These are phyloP conservation scores for Lipomyces spencermartinsiae DNA, from an alignment of 805 yeast genomes.

Conservation along the genomic window DNA sequence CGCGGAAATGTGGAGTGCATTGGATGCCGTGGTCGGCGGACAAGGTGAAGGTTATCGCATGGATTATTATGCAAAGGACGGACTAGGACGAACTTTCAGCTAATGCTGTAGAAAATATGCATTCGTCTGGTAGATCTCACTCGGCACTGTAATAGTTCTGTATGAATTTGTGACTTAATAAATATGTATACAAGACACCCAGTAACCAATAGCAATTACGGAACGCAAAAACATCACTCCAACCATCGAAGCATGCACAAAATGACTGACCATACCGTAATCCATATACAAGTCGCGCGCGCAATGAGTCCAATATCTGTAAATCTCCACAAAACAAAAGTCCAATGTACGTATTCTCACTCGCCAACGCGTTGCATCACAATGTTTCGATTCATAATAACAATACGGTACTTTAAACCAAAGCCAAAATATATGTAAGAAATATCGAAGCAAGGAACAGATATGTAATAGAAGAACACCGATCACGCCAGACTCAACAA, in stretches of 20 bases:
- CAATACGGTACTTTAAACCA: not conserved
- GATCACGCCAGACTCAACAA: conserved; percentile 4
- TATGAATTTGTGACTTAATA: not conserved
- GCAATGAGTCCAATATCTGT: not conserved
- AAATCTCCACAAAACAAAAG: not conserved
- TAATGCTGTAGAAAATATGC: not conserved
- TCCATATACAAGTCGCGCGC: not conserved
- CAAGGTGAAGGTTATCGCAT: conserved; percentile 72
- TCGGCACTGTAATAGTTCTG: not conserved
- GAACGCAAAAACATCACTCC: not conserved
- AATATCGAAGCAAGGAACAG: conserved; percentile 13
- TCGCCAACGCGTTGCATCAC: not conserved
- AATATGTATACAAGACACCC: not conserved
- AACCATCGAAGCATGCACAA: not conserved
- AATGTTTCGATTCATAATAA: not conserved
- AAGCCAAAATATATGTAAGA: conserved; percentile 9
- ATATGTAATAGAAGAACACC: conserved; percentile 8
- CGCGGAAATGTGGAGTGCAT: conserved; percentile 67
- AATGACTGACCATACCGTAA: conserved; percentile 3
- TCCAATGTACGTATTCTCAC: not conserved
- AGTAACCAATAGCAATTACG: not conserved
- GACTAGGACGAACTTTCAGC: conserved; percentile 48
- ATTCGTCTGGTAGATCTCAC: not conserved
- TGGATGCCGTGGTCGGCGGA: conserved; percentile 40
- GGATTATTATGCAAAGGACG: conserved; percentile 91